Evolutionary conservation across 257 asterid genomes (phyloP).

Genomic region (Nicotiana paniculata): DNA sequence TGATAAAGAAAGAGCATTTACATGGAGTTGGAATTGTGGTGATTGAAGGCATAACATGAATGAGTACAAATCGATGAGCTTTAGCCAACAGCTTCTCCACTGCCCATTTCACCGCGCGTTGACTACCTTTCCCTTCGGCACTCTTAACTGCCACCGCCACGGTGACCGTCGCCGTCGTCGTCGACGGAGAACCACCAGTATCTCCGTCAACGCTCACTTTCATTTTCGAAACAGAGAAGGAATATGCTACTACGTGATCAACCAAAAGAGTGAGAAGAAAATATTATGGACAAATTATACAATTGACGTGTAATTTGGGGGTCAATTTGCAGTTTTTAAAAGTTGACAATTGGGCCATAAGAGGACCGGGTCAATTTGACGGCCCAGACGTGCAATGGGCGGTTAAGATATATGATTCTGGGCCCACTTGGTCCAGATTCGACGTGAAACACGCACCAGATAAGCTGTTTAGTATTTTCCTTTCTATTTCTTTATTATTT

Average conservation of each 20-base stretch:
- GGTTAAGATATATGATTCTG: not conserved
- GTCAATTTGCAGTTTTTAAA: not conserved
- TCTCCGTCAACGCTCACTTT: slow-evolving; percentile 4
- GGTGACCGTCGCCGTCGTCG: slow-evolving; percentile 25
- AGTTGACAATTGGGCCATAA: not conserved
- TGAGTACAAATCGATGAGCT: slow-evolving; percentile 43
- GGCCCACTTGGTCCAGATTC: not conserved
- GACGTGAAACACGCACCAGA: not conserved
- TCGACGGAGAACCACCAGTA: slow-evolving; percentile 7
- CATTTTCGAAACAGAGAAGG: not conserved
- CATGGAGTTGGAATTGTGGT: slow-evolving; percentile 71
- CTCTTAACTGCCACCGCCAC: slow-evolving; percentile 80
- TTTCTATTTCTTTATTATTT: not conserved
- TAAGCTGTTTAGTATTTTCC: not conserved
- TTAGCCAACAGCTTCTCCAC: slow-evolving; percentile 46
- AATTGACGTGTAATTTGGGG: not conserved
- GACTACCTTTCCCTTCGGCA: slow-evolving; percentile 63
- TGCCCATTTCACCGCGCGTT: slow-evolving; percentile 79
- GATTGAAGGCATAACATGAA: slow-evolving; percentile 65
- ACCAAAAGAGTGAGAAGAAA: not conserved
- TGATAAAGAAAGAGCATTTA: slow-evolving; percentile 13
- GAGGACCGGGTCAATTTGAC: not conserved
- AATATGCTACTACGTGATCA: not conserved
- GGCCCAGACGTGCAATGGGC: slow-evolving; percentile 10
- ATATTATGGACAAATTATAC: not conserved